Conservation (phyloP, 331 rosid genomes). For the Phaseolus coccineus region DNA sequence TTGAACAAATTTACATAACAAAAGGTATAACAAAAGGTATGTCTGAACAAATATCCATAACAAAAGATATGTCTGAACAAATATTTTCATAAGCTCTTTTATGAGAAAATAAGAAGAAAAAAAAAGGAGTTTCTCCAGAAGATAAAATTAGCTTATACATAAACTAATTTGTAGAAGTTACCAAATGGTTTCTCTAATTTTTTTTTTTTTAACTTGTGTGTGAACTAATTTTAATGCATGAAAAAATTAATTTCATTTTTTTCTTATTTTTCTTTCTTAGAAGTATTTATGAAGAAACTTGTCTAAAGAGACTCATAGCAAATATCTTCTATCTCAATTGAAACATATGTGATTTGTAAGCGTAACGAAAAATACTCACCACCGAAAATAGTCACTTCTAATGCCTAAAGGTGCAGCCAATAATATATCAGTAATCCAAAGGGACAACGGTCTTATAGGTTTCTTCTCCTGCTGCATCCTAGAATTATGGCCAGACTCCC, state of each 20-base stretch:
- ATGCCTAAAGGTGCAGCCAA: conserved; percentile 90
- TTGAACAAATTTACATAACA: not conserved
- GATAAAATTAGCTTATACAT: too few species aligned
- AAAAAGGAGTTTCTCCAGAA: too few species aligned
- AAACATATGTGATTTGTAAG: not conserved
- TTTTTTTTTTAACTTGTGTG: too few species aligned
- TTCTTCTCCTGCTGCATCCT: conserved; percentile 71
- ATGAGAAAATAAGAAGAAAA: too few species aligned
- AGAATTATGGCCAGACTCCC: conserved; percentile 54
- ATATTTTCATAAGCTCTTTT: too few species aligned
- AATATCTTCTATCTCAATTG: not conserved
- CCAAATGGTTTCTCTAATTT: too few species aligned
- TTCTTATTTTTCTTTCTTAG: too few species aligned
- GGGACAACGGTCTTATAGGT: conserved; percentile 83
- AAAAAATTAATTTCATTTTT: too few species aligned
- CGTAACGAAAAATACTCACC: conserved; percentile 58
- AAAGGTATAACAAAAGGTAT: not conserved
- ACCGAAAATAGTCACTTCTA: conserved; percentile 90
- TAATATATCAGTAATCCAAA: conserved; percentile 88
- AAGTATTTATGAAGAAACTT: too few species aligned
- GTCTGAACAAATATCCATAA: not conserved
- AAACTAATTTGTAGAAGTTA: too few species aligned
- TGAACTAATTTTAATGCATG: too few species aligned
- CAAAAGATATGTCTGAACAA: not conserved
- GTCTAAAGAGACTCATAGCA: too few species aligned